A percentile compares a stretch with the other conserved stretches of the same genome.
Conservation (phyloP, 2,329 filamentous ascomycete species). For the Aspergillus melleus region DNA sequence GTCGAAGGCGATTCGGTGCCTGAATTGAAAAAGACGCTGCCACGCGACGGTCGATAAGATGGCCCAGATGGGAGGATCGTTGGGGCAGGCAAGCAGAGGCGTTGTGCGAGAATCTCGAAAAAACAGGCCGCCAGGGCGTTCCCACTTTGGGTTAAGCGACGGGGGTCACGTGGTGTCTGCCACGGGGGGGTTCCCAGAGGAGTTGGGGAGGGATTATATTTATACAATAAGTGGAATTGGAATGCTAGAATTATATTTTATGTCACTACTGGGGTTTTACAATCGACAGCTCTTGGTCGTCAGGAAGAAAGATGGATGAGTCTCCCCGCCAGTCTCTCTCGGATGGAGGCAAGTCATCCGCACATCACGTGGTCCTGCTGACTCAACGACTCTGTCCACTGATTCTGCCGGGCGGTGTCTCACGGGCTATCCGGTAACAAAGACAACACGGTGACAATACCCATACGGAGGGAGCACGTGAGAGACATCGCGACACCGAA, state of each 20-base stretch:
- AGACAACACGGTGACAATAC: background rate
- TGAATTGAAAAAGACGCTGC: constrained; percentile 32
- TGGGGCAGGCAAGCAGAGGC: constrained; percentile 1
- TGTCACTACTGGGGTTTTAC: no score
- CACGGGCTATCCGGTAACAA: background rate
- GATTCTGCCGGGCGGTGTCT: background rate
- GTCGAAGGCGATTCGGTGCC: constrained; percentile 23
- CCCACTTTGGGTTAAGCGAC: constrained; percentile 41
- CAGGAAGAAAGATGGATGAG: no score
- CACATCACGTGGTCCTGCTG: background rate
- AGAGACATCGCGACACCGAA: background rate
- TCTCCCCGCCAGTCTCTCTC: no score
- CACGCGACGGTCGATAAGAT: constrained; percentile 34
- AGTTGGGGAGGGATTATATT: no score
- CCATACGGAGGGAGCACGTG: background rate
- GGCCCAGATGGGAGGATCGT: constrained; percentile 25
- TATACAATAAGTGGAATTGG: background rate
- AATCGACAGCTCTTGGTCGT: no score
- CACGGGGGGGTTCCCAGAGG: no score
- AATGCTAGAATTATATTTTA: no score
- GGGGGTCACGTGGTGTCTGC: constrained; percentile 27
- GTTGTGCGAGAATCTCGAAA: constrained; percentile 40
- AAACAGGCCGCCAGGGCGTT: constrained; percentile 26
- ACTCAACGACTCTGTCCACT: background rate
- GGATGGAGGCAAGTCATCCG: no score